Evolutionary conservation across 192 early-diverging fungal species (phyloP).

Genomic region (Mortierella antarctica): DNA sequence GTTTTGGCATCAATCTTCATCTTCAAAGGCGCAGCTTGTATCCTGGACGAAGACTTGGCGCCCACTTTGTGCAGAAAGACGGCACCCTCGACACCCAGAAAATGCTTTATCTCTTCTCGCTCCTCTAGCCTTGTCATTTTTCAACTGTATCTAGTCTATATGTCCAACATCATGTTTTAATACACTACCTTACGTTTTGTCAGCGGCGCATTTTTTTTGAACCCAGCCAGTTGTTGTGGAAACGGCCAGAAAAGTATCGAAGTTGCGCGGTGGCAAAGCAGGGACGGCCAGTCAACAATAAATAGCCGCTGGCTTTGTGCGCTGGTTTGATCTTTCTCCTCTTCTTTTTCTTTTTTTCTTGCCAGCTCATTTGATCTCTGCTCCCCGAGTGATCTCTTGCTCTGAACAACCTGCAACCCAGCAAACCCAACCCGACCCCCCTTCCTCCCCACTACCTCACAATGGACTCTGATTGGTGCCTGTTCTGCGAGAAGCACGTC

Average conservation of each 20-base stretch:
- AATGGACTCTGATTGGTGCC: conserved; percentile 56
- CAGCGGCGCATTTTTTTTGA: too few relatives aligned
- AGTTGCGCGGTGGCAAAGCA: not conserved
- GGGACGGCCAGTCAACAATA: not conserved
- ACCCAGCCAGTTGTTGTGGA: too few relatives aligned
- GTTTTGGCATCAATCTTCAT: not conserved
- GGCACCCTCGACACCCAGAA: conserved; percentile 31
- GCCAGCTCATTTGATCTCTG: conserved; percentile 31
- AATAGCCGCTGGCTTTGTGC: not conserved
- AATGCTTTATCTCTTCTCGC: conserved; percentile 46
- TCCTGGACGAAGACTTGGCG: conserved; percentile 3
- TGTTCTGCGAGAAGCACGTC: conserved; percentile 56
- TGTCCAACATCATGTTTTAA: too few relatives aligned
- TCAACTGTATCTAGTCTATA: too few relatives aligned
- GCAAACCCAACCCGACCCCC: conserved; percentile 1
- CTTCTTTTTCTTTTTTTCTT: conserved; percentile 38
- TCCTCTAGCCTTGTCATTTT: conserved; percentile 2
- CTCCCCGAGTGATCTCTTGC: conserved; percentile 45
- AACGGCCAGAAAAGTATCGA: not conserved
- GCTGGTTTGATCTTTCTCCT: conserved; percentile 46
- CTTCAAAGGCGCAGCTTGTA: conserved; percentile 13
- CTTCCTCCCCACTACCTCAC: not conserved
- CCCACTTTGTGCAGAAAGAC: conserved; percentile 13
- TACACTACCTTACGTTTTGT: too few relatives aligned
- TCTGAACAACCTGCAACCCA: conserved; percentile 10